Evolutionary conservation across 129 eudicot species (phyloP).

Genomic region (Gnaphalium uliginosum): DNA sequence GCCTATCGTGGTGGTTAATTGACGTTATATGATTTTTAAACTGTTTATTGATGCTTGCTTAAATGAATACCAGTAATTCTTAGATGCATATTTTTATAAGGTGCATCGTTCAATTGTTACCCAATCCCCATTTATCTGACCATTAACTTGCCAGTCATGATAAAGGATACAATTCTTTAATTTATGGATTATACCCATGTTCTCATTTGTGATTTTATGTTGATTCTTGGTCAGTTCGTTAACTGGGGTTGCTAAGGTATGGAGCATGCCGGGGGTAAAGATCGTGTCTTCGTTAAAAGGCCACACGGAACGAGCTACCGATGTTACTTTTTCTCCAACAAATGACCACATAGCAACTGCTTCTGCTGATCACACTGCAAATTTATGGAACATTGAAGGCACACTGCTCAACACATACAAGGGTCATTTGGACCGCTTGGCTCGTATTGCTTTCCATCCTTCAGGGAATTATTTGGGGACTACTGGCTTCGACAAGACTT

Average conservation of each 20-base stretch:
- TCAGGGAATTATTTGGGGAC: slow-evolving; percentile 93
- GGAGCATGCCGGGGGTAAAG: slow-evolving; percentile 77
- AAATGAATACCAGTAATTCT: neutral
- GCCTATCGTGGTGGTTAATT: neutral
- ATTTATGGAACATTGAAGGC: slow-evolving; percentile 76
- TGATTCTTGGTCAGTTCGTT: slow-evolving; percentile 46
- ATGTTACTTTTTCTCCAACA: slow-evolving; percentile 79
- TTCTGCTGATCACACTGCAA: slow-evolving; percentile 87
- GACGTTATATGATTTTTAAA: neutral
- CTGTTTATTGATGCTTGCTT: neutral
- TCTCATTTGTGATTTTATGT: neutral
- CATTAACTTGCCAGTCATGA: neutral
- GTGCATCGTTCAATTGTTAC: neutral
- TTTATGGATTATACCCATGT: neutral
- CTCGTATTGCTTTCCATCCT: slow-evolving; percentile 94
- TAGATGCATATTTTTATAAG: neutral
- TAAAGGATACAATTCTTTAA: neutral
- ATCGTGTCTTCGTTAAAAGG: slow-evolving; percentile 58
- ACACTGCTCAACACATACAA: slow-evolving; percentile 59
- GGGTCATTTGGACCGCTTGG: slow-evolving; percentile 95
- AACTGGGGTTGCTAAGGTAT: slow-evolving; percentile 75
- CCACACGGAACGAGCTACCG: slow-evolving; percentile 90
- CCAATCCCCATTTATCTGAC: neutral
- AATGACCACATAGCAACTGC: slow-evolving; percentile 35
- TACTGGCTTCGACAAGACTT: slow-evolving; percentile 89